Evolutionary conservation across 208 protist genomes (phyloP).

Genomic region (Acanthamoeba lenticulata): DNA sequence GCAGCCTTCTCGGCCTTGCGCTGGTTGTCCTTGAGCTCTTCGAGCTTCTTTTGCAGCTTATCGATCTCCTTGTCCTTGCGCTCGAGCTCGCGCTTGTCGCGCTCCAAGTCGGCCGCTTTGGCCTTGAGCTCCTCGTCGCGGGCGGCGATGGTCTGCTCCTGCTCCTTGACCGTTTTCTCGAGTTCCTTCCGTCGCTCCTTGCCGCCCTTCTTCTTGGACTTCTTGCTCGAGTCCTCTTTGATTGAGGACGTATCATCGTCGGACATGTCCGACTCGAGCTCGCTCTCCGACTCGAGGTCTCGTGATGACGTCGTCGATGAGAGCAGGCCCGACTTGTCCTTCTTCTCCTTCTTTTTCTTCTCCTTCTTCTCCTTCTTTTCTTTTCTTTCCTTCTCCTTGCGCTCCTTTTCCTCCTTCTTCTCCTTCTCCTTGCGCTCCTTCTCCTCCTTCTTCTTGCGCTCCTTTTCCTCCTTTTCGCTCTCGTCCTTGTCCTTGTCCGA

Average conservation of each 20-base stretch:
- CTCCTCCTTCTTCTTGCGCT: neutral
- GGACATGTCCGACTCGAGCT: neutral
- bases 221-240: neutral
- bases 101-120: neutral
- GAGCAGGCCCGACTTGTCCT: neutral
- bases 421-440: slow-evolving; percentile 12
- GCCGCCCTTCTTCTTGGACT: neutral
- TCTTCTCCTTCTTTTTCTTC: neutral
- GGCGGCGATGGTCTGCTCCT: neutral
- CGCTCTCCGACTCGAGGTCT: neutral
- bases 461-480: neutral
- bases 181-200: slow-evolving; percentile 19
- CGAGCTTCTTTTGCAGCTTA: neutral
- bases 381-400: neutral
- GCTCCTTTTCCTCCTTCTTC: neutral
- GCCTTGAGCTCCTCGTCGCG: neutral
- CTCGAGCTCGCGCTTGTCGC: neutral
- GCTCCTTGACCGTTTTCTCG: slow-evolving; percentile 30
- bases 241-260: too few relatives aligned
- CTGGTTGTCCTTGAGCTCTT: slow-evolving; percentile 14
- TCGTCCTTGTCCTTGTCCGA: neutral
- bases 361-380: neutral
- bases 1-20: neutral
- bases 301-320: neutral
- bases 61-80: neutral